Conservation (phyloP, 129 eudicot species). For the Tanacetum coccineum region DNA sequence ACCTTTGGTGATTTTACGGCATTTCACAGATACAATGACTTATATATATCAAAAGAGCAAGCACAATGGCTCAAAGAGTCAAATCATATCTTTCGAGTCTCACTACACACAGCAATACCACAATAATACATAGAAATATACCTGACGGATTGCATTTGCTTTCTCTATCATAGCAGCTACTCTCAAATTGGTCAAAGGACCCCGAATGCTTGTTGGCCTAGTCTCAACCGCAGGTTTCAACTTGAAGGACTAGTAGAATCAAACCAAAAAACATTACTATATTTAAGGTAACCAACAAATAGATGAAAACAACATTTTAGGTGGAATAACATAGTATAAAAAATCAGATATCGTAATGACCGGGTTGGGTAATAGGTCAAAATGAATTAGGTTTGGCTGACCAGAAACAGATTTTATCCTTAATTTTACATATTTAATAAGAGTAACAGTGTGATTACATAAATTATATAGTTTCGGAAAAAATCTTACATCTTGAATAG, state of each 20-base stretch:
- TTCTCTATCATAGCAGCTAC: slow-evolving; percentile 90
- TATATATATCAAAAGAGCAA: background rate
- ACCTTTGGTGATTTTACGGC: slow-evolving; percentile 2
- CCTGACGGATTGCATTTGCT: slow-evolving; percentile 82
- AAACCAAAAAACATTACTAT: slow-evolving; percentile 8
- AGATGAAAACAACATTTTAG: background rate
- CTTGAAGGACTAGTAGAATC: slow-evolving; percentile 63
- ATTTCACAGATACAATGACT: slow-evolving; percentile 4
- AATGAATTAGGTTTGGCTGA: background rate
- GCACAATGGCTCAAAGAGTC: background rate
- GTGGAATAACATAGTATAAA: background rate
- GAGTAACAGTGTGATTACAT: background rate
- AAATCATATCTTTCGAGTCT: background rate
- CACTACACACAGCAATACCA: background rate
- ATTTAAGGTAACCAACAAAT: slow-evolving; percentile 6
- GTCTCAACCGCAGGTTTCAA: slow-evolving; percentile 64
- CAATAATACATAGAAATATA: background rate
- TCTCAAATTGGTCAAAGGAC: slow-evolving; percentile 70
- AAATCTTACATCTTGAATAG: background rate
- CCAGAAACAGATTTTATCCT: background rate
- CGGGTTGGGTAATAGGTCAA: background rate
- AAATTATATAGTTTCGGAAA: background rate
- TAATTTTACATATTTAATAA: background rate
- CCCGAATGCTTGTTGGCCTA: slow-evolving; percentile 77
- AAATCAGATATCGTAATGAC: background rate